These are phyloP conservation scores for Trametes elegans DNA, from an alignment of 768 basidiomycete genomes.

Conservation along the genomic window DNA sequence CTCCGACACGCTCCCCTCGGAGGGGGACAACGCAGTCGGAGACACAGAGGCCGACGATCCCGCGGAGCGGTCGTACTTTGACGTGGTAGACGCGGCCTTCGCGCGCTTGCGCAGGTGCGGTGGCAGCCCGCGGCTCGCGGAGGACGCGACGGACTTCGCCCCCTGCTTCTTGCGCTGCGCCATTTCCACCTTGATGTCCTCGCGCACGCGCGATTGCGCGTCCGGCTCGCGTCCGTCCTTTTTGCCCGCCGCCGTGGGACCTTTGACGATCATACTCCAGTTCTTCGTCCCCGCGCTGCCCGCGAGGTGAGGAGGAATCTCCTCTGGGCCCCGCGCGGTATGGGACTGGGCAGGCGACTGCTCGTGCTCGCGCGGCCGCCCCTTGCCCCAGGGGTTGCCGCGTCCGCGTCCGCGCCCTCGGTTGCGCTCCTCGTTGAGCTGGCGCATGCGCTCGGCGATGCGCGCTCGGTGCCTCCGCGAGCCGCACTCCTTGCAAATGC, in stretches of 20 bases:
- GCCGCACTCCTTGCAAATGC: slow-evolving; percentile 9
- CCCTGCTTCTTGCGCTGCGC: neutral
- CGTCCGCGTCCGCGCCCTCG: neutral
- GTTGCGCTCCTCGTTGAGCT: neutral
- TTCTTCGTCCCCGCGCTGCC: too few relatives aligned
- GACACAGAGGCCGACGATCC: neutral
- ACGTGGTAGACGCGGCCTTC: neutral
- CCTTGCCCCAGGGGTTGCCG: too few relatives aligned
- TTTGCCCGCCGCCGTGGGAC: neutral
- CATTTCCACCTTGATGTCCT: slow-evolving; percentile 5
- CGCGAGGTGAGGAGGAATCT: too few relatives aligned
- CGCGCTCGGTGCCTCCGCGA: slow-evolving; percentile 6
- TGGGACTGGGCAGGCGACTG: too few relatives aligned
- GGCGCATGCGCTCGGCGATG: slow-evolving; percentile 2
- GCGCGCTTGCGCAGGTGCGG: slow-evolving; percentile 1
- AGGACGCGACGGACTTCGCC: neutral
- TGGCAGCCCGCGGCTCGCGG: neutral
- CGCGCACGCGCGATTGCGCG: neutral
- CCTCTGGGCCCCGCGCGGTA: too few relatives aligned
- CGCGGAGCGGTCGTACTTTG: neutral
- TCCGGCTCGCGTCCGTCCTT: neutral
- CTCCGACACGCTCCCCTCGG: neutral
- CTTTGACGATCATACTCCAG: too few relatives aligned
- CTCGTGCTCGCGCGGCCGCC: neutral
- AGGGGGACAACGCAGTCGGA: too few relatives aligned